Evolutionary conservation across 2,329 filamentous ascomycete genomes (phyloP).

Genomic region (Talaromyces sp.): DNA sequence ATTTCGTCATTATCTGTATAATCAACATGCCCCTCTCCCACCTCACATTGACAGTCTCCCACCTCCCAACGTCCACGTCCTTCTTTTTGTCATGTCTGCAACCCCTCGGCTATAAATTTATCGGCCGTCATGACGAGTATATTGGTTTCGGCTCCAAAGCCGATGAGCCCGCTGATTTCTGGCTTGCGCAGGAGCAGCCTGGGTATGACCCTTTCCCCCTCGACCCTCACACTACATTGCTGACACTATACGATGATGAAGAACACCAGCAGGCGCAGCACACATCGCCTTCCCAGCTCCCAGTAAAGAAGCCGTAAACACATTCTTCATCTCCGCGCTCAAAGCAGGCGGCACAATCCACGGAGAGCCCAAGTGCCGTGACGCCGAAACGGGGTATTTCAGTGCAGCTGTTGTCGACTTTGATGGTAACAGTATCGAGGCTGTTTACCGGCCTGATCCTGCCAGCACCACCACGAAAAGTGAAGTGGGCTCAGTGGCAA

Average conservation of each 20-base stretch:
- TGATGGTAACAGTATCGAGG: conserved; percentile 81
- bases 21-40: conserved; percentile 59
- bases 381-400: conserved; percentile 55
- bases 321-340: conserved; percentile 68
- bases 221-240: background rate
- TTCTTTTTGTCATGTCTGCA: conserved; percentile 80
- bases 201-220: conserved; percentile 44
- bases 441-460: conserved; percentile 55
- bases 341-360: conserved; percentile 62
- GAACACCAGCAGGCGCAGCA: conserved; percentile 52
- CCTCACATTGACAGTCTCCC: conserved; percentile 66
- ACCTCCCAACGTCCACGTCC: conserved; percentile 74
- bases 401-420: conserved; percentile 68
- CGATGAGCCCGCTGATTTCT: conserved; percentile 57
- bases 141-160: conserved; percentile 60
- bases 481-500: background rate
- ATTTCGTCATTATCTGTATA: conserved; percentile 6
- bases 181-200: conserved; percentile 59
- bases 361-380: conserved; percentile 54
- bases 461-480: conserved; percentile 8
- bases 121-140: conserved; percentile 59
- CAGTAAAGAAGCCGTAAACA: conserved; percentile 62
- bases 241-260: conserved; percentile 21
- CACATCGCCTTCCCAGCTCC: conserved; percentile 68
- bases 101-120: conserved; percentile 71